Evolutionary conservation across 2,329 filamentous ascomycete genomes (phyloP), one percentile per base, ranked within the genome.

Genomic region (Colletotrichum lini): DNA sequence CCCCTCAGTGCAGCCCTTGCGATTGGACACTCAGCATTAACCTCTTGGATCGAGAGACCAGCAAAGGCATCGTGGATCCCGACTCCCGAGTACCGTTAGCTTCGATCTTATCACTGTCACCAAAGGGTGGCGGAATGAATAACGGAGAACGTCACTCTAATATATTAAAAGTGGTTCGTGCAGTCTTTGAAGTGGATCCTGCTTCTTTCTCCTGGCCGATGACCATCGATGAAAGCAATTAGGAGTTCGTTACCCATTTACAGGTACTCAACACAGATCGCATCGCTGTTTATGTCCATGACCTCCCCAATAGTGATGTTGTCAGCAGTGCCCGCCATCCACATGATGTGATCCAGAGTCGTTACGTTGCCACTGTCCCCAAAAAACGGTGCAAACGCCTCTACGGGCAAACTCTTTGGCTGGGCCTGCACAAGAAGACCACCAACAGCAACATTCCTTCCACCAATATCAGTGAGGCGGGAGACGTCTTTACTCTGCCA

Each of bases 201-300:
- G 4, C 10, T 54, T 5, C 3, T 54, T 38, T 54, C 10, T 38
- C 10, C 2, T 12, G 6, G 4, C 7, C 3, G 9, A n/a, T 21
- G 5, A 13, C 12, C 0, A 21, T n/a, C n/a, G 8, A 38, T 38
- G 10, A n/a, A 13, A 4, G 18, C 35, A 38, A 9, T 38, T 9
- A 10, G 10, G 9, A 38, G 35, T 8, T 38, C 12, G 8, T 2
- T 38, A 38, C 35, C 35, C 8, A 38, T 38, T 54, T 60, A 73
- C 18, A 76, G 54, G 56, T 79, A 79, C 45, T 78, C 74, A 59
- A 76, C 76, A 45, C 78, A 79, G 2, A 79, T 66, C 15, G 68
- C 47, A 13, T 57, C 73, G 60, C 64, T 74, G 10, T 65, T 49
- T 42, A 77, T 76, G 70, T 80, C 75, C 78, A 80, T 80, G 3